Evolutionary conservation across 192 early-diverging fungal genomes (phyloP).

Genomic region (Backusella sp.): DNA sequence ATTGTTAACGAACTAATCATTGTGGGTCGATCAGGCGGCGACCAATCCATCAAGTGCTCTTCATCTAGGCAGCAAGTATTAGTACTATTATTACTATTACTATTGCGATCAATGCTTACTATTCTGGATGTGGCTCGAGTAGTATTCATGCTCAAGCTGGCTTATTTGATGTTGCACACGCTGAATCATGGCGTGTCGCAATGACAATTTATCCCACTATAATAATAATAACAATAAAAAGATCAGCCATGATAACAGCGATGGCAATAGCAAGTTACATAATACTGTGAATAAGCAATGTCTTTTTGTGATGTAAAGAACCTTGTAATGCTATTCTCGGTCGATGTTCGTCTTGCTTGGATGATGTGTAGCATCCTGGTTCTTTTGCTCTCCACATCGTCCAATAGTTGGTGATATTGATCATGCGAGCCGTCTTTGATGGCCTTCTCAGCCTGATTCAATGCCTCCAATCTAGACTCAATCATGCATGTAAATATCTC

Average conservation of each 20-base stretch:
- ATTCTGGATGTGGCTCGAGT: slow-evolving; percentile 16
- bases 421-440: slow-evolving; percentile 28
- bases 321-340: slow-evolving; percentile 16
- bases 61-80: background rate
- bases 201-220: slow-evolving; percentile 29
- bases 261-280: slow-evolving; percentile 16
- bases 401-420: slow-evolving; percentile 24
- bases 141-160: slow-evolving; percentile 32
- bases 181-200: slow-evolving; percentile 29
- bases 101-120: background rate
- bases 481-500: no score
- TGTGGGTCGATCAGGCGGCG: slow-evolving; percentile 33
- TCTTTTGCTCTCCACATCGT: slow-evolving; percentile 26
- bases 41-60: slow-evolving; percentile 20
- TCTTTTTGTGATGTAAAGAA: slow-evolving; percentile 26
- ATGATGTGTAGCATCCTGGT: slow-evolving; percentile 16
- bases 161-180: slow-evolving; percentile 34
- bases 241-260: background rate
- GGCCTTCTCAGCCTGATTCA: slow-evolving; percentile 19
- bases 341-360: slow-evolving; percentile 17
- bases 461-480: slow-evolving; percentile 14
- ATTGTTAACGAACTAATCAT: slow-evolving; percentile 35
- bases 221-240: background rate
- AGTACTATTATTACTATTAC: background rate
- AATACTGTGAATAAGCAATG: slow-evolving; percentile 27